Evolutionary conservation across 164 flowering plant species (phyloP).

Genomic region (Tetrastigma voinierianum): DNA sequence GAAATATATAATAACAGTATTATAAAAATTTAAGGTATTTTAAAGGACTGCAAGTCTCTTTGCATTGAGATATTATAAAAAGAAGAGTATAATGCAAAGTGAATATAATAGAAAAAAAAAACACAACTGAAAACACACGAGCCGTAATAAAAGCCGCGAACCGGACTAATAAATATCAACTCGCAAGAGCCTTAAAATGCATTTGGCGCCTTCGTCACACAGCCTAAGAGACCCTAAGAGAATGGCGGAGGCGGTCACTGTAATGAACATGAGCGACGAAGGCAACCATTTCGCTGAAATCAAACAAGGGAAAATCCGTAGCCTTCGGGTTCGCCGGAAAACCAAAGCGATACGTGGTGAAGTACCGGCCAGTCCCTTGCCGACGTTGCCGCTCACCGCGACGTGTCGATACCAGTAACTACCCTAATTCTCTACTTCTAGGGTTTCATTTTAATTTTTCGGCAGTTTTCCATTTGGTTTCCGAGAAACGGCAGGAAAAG

Average conservation of each 20-base stretch:
- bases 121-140: background rate
- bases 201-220: constrained; percentile 10
- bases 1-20: no score
- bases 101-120: no score
- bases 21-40: no score
- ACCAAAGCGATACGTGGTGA: constrained; percentile 93
- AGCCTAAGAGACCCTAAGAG: background rate
- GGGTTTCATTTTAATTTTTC: constrained; percentile 8
- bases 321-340: constrained; percentile 28
- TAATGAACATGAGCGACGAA: constrained; percentile 67
- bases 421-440: constrained; percentile 4
- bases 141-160: no score
- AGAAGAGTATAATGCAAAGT: no score
- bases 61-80: no score
- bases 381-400: constrained; percentile 97
- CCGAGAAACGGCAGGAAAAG: background rate
- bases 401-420: constrained; percentile 87
- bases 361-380: constrained; percentile 95
- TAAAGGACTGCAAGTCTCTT: no score
- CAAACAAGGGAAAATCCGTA: constrained; percentile 56
- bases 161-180: no score
- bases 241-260: constrained; percentile 38
- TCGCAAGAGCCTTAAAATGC: no score
- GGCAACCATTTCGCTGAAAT: constrained; percentile 17
- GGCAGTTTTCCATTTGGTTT: background rate